Evolutionary conservation across 345 rosid species (phyloP), one percentile per base, ranked within the genome.

Genomic region (Pugionium cornutum): DNA sequence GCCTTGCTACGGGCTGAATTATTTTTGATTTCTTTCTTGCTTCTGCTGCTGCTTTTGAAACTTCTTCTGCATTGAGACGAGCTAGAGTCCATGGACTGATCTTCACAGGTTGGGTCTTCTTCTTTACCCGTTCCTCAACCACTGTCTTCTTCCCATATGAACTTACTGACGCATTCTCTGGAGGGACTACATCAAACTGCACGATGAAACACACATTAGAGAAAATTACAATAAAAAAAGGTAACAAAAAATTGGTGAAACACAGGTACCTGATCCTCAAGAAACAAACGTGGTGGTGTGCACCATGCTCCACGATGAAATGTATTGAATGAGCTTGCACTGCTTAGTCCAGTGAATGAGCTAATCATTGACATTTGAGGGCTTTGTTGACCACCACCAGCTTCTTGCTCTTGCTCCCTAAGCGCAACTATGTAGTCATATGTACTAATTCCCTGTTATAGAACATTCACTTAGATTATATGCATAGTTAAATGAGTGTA

Each of bases 101-200:
- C 82, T 84, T 90, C 46, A 94, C 95, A 36, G 84, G 79, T 60
- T 74, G 83, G 0, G 84, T 79, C 68, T 84, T 88, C 87, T 86
- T 90, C 86, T 82, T 86, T 48, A 66, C 51, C 0, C 82, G 86
- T 64, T 94, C 96, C 32, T 88, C 92, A 43, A 57, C 75, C 51
- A 65, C 74, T 4, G 76, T 62, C 79, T 81, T 88, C 75, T 88
- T 86, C 69, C 96, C 99, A n/a, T 80, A 83, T 27, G 99, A 94
- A 72, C 99, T 90, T 26, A 90, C 92, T 5, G 99, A 90, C 33
- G 81, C 96, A 43, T 90, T 87, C 62, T 94, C 99, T 0, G 97
- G 99, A 58, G 99, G 99, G 65, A 94, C 97, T 57, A 94, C 99
- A 67, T 94, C 99, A 77, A 94, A 90, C 99, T 94, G 80, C 2